Percentiles rank a stretch among this genome's conserved stretches.
phyloP scores from a whole-genome alignment of 257 asterid genomes.

The Solanum piurae region DNA sequence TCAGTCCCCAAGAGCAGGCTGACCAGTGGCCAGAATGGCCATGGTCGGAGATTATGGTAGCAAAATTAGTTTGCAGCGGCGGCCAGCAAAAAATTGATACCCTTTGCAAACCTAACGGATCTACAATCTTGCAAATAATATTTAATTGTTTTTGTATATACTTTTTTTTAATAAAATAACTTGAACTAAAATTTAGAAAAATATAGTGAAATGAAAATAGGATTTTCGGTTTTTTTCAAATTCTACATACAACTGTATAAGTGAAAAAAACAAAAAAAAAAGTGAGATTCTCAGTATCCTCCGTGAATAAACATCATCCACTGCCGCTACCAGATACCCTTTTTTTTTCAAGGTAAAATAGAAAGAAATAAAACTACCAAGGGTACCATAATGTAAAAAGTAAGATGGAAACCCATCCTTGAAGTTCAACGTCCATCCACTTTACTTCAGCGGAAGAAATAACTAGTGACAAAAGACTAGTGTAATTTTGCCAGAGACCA shows the following conservation, averaged over 20 bases:
- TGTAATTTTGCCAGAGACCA: neutral
- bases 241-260: neutral
- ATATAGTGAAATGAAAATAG: neutral
- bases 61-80: no score
- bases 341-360: neutral
- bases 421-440: neutral
- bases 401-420: neutral
- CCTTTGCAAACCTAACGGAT: no score
- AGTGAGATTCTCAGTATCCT: neutral
- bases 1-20: no score
- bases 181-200: neutral
- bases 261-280: neutral
- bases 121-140: neutral
- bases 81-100: no score
- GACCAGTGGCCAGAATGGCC: no score
- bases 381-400: neutral
- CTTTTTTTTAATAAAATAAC: neutral
- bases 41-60: no score
- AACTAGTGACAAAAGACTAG: neutral
- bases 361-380: neutral
- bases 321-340: neutral
- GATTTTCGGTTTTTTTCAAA: neutral
- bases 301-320: neutral
- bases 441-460: neutral
- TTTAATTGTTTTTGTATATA: neutral